phyloP scores from a whole-genome alignment of 2,329 filamentous ascomycete species.

The Aspergillus unguis region DNA sequence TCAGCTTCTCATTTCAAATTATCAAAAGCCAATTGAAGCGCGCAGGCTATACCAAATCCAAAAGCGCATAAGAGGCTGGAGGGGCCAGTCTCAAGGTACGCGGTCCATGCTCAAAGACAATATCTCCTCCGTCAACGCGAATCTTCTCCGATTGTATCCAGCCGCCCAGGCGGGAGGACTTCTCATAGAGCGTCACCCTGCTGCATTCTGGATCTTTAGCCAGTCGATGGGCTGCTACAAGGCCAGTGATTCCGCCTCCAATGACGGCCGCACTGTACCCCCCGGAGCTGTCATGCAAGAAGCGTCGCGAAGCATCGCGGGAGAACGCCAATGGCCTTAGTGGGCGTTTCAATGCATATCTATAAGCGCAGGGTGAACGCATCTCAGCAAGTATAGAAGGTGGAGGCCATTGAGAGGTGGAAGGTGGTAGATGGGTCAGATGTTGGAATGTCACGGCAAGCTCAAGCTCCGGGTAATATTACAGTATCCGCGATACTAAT shows the following conservation, averaged over 20 bases:
- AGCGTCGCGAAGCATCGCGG: slow-evolving; percentile 21
- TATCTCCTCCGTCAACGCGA: slow-evolving; percentile 54
- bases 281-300: slow-evolving; percentile 15
- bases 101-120: slow-evolving; percentile 81
- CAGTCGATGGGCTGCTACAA: slow-evolving; percentile 75
- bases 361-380: slow-evolving; percentile 25
- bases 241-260: slow-evolving; percentile 79
- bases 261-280: slow-evolving; percentile 61
- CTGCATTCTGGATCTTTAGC: slow-evolving; percentile 63
- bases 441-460: neutral
- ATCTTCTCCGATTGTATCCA: slow-evolving; percentile 73
- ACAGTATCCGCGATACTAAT: neutral
- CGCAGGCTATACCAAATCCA: slow-evolving; percentile 63
- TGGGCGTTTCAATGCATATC: slow-evolving; percentile 19
- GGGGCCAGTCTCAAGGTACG: slow-evolving; percentile 64
- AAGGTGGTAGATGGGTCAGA: neutral
- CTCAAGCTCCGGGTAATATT: neutral
- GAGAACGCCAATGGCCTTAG: slow-evolving; percentile 19
- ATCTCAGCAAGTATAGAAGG: slow-evolving; percentile 22
- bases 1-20: neutral
- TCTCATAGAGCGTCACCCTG: slow-evolving; percentile 79
- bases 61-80: slow-evolving; percentile 63
- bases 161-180: slow-evolving; percentile 66
- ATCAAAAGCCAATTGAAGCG: neutral
- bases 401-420: slow-evolving; percentile 4